A percentile compares a stretch with the other conserved stretches of the same genome.
Conservation (phyloP, 176 grass and related monocot species). For the Dendrocalamus sinicus region DNA sequence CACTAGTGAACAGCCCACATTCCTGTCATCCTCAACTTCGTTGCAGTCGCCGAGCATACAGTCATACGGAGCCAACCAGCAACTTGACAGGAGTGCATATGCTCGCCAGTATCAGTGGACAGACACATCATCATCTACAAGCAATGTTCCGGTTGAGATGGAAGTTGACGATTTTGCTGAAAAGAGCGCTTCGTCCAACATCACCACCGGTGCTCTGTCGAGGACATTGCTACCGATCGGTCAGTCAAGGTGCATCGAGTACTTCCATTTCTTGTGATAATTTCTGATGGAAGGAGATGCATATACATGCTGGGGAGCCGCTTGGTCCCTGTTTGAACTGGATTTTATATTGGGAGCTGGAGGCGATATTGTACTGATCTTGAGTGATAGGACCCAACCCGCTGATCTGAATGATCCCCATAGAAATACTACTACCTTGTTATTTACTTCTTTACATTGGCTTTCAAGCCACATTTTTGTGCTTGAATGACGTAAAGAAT, state of each 20-base stretch:
- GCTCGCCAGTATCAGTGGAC: slow-evolving; percentile 37
- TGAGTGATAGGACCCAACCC: not conserved
- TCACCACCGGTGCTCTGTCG: slow-evolving; percentile 33
- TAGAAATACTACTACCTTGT: not conserved
- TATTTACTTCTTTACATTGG: slow-evolving; percentile 30
- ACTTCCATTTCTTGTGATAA: slow-evolving; percentile 63
- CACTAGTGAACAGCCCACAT: not conserved
- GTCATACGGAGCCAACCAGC: slow-evolving; percentile 29
- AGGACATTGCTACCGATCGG: slow-evolving; percentile 56
- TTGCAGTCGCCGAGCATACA: not conserved
- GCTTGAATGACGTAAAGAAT: slow-evolving; percentile 41
- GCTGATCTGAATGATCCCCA: slow-evolving; percentile 14
- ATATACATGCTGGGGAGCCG: not conserved
- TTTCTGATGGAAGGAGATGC: not conserved
- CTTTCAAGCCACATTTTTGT: slow-evolving; percentile 45
- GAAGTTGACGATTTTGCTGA: slow-evolving; percentile 21
- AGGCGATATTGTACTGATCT: not conserved
- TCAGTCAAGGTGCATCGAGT: slow-evolving; percentile 64
- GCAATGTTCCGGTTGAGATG: slow-evolving; percentile 12
- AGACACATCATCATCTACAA: not conserved
- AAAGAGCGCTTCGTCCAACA: not conserved
- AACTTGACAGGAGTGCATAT: slow-evolving; percentile 6
- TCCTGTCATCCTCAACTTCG: slow-evolving; percentile 6
- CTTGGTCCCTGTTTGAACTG: not conserved
- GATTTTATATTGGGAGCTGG: slow-evolving; percentile 13